Conservation (phyloP, 2,329 filamentous ascomycete species). For the Calcarisporium arbuscula region DNA sequence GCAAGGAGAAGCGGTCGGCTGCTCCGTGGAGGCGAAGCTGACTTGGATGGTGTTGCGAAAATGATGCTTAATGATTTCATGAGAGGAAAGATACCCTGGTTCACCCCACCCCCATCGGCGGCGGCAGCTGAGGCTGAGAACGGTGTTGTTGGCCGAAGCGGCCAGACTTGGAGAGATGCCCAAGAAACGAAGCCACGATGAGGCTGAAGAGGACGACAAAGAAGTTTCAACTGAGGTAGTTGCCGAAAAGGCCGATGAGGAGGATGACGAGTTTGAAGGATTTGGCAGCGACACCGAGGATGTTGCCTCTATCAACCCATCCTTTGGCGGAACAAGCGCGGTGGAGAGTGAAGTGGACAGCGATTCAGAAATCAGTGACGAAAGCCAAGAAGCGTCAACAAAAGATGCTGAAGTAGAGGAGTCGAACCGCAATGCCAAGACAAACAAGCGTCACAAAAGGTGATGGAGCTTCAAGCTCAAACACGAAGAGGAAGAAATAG, state of each 20-base stretch:
- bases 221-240: slow-evolving; percentile 20
- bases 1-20: slow-evolving; percentile 82
- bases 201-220: slow-evolving; percentile 37
- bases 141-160: slow-evolving; percentile 63
- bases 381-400: slow-evolving; percentile 13
- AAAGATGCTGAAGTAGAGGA: slow-evolving; percentile 12
- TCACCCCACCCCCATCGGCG: slow-evolving; percentile 65
- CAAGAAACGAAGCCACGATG: slow-evolving; percentile 65
- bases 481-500: too few relatives aligned
- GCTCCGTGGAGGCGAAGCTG: slow-evolving; percentile 87
- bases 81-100: slow-evolving; percentile 94
- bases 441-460: slow-evolving; percentile 19
- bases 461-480: slow-evolving; percentile 12
- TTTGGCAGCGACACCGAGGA: slow-evolving; percentile 30
- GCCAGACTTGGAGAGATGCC: slow-evolving; percentile 81
- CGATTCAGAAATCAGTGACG: slow-evolving; percentile 34
- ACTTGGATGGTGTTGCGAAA: slow-evolving; percentile 90
- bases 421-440: too few relatives aligned
- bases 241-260: slow-evolving; percentile 19
- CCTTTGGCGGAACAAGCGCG: slow-evolving; percentile 21
- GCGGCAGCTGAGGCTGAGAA: slow-evolving; percentile 39
- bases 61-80: slow-evolving; percentile 97
- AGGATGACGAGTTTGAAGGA: slow-evolving; percentile 31
- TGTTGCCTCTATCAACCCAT: slow-evolving; percentile 22
- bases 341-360: slow-evolving; percentile 33